These are phyloP conservation scores for Salix udensis DNA, from an alignment of 345 rosid genomes.

Conservation along the genomic window DNA sequence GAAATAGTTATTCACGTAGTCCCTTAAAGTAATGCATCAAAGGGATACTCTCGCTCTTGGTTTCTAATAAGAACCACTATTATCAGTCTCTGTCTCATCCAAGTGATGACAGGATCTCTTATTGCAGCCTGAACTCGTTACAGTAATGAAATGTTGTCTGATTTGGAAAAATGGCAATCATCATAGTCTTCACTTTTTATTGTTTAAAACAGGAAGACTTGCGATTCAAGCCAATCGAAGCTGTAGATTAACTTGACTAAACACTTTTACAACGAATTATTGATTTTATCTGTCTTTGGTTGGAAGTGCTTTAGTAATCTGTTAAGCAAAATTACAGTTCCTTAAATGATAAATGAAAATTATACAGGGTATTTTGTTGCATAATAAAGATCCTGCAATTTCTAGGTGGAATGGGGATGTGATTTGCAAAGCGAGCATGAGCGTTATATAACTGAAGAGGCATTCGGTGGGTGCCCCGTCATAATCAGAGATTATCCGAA, in stretches of 20 bases:
- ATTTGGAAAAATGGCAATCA: not conserved
- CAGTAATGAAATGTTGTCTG: not conserved
- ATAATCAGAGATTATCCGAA: conserved; percentile 94
- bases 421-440: conserved; percentile 99
- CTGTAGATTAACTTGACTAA: not conserved
- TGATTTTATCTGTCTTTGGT: not conserved
- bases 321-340: not conserved
- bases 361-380: not conserved
- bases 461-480: conserved; percentile 79
- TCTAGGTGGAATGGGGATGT: conserved; percentile 92
- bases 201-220: not conserved
- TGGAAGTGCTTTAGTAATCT: not conserved
- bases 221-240: not conserved
- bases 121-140: not conserved
- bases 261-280: not conserved
- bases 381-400: not conserved
- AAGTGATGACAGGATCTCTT: not conserved
- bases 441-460: conserved; percentile 89
- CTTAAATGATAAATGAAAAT: not conserved
- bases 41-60: not conserved
- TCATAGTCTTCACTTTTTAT: not conserved
- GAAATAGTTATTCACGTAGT: not conserved
- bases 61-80: not conserved
- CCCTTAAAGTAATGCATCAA: not conserved
- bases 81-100: not conserved